Evolutionary conservation across 1,284 basidiomycete genomes (phyloP), one percentile per base, ranked within the genome.

Genomic region (Pisolithus thermaeus): DNA sequence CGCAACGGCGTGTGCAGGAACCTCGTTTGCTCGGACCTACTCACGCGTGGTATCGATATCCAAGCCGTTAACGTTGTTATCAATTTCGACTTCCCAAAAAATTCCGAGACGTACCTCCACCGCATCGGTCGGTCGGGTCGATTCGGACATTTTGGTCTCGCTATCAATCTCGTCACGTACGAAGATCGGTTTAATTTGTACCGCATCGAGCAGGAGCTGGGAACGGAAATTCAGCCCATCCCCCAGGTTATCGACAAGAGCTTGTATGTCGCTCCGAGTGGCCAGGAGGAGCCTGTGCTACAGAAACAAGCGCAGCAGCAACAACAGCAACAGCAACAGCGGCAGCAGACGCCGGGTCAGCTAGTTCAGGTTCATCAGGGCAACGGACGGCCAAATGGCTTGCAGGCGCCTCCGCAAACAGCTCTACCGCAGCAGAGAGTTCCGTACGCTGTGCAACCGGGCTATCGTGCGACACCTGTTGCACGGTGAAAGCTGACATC

Each of bases 11-110:
- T 95, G 51, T 98, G 95, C 76, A 88, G 96, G 61, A 99, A 98
- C 74, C 84, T 99, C 58, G 96, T 99, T 65, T 99, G 97, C 76
- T 81, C 81, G 58, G 94, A 99, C 74, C 83, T 99, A 56, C 84
- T 99, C 63, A 99, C 96, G 8, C 90, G 97, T 64, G 96, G 96
- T 78, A 99, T 99, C 72, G 97, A 98, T 72, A 98, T 99, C 68
- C 95, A 98, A 75, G 96, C 96, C 43, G 96, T 99, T 58, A 99
- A 99, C 71, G 96, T 98, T 63, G 96, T 99, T 64, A 98, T 99
- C 80, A 98, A 98, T 77, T 99, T 99, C 69, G 95, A 97, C 71
- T 97, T 99, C 73, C 96, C 96, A 56, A 97, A 97, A 80, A 97
- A 96, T 66, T 91, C 92, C 52, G 96, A 99, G 73, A 97, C 95